These are phyloP conservation scores for Cercis canadensis DNA, from an alignment of 306 rosid species.

Conservation along the genomic window DNA sequence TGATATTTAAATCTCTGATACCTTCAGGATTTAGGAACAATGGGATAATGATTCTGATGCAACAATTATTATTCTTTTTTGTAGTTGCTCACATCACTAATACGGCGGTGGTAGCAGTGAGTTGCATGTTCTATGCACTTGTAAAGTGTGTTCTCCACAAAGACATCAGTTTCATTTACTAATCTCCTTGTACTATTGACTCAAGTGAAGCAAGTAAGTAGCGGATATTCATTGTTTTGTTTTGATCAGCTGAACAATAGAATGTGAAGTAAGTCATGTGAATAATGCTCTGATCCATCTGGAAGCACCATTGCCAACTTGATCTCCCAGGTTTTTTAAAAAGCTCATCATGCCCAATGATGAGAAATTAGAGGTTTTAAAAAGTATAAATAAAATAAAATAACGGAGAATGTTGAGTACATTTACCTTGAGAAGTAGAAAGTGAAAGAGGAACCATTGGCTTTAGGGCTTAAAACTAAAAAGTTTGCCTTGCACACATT, in stretches of 20 bases:
- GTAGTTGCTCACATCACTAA: conserved; percentile 90
- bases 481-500: too few species aligned
- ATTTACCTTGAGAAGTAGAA: too few species aligned
- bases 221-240: conserved; percentile 6
- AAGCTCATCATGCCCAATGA: too few species aligned
- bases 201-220: conserved; percentile 35
- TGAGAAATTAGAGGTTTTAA: too few species aligned
- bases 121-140: conserved; percentile 22
- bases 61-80: conserved; percentile 32
- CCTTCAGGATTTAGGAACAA: conserved; percentile 7
- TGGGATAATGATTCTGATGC: conserved; percentile 32
- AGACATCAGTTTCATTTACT: conserved; percentile 9
- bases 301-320: too few species aligned
- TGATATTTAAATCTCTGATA: neutral
- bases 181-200: conserved; percentile 23
- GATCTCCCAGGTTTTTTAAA: too few species aligned
- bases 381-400: too few species aligned
- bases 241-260: neutral
- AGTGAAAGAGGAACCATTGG: too few species aligned
- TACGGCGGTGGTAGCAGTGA: conserved; percentile 78
- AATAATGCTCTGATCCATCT: too few species aligned
- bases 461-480: too few species aligned
- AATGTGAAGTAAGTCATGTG: conserved; percentile 25
- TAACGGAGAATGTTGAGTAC: too few species aligned
- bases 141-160: conserved; percentile 27